Evolutionary conservation across 75 land plant species (phyloP).

Genomic region (Adiantum capillusveneris): DNA sequence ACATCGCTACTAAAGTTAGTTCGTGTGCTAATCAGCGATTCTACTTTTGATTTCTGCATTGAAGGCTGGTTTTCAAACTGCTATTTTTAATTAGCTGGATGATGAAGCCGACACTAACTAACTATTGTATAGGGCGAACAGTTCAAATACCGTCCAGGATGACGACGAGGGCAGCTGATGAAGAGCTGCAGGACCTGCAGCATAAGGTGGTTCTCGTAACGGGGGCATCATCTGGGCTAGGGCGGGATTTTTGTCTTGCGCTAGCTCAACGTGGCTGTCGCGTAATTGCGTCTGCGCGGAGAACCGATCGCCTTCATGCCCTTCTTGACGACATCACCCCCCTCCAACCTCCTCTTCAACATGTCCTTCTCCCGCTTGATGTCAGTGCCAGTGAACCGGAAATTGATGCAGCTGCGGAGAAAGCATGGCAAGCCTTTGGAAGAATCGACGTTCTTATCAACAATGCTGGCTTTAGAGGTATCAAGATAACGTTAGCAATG

Average conservation of each 20-base stretch:
- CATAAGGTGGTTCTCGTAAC: conserved; percentile 71
- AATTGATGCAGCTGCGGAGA: conserved; percentile 37
- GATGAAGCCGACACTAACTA: too few relatives aligned
- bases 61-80: too few relatives aligned
- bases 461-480: conserved; percentile 80
- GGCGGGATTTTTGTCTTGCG: conserved; percentile 56
- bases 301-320: conserved; percentile 36
- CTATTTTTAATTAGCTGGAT: too few relatives aligned
- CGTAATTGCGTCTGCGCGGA: conserved; percentile 55
- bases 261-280: conserved; percentile 52
- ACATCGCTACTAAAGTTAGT: too few relatives aligned
- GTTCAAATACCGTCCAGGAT: too few relatives aligned
- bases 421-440: conserved; percentile 61
- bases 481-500: too few relatives aligned
- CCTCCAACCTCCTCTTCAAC: neutral
- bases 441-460: conserved; percentile 57
- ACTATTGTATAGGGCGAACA: too few relatives aligned
- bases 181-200: neutral
- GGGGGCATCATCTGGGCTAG: conserved; percentile 84
- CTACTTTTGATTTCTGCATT: too few relatives aligned
- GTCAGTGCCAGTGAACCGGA: neutral
- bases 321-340: conserved; percentile 52
- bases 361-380: neutral
- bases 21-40: too few relatives aligned
- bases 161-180: neutral